These are phyloP conservation scores for Ophiobolus disseminans DNA, from an alignment of 2,329 filamentous ascomycete genomes.

Conservation along the genomic window DNA sequence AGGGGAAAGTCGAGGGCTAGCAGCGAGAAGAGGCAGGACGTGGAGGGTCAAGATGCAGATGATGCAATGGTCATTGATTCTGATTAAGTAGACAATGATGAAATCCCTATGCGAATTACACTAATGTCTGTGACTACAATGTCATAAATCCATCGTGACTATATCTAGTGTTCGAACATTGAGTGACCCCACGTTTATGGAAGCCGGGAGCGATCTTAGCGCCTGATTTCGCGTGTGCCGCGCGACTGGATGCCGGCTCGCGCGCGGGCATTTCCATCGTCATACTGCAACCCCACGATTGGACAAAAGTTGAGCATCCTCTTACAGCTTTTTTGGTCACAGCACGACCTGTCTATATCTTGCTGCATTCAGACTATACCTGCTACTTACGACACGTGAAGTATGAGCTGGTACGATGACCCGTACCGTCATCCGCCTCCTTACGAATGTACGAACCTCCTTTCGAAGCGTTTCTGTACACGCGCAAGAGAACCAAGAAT, in stretches of 20 bases:
- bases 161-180: background rate
- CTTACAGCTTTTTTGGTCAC: too few species aligned
- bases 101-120: too few species aligned
- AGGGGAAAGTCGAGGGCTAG: conserved; percentile 30
- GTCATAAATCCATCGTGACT: too few species aligned
- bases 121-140: too few species aligned
- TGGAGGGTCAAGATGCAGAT: conserved; percentile 1
- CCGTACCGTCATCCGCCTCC: conserved; percentile 3
- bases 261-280: conserved; percentile 6
- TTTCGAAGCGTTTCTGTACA: background rate
- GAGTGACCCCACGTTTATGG: background rate
- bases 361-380: background rate
- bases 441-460: background rate
- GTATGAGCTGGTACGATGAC: conserved; percentile 1
- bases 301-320: background rate
- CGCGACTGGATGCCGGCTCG: conserved; percentile 9
- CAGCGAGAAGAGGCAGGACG: conserved; percentile 21
- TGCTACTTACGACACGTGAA: background rate
- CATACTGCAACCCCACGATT: background rate
- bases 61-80: background rate
- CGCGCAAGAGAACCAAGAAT: background rate
- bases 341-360: background rate
- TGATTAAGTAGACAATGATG: background rate
- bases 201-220: conserved; percentile 11
- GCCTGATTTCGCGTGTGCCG: conserved; percentile 14